Conservation (phyloP, 83 land plant genomes). For the Diphasiastrum complanatum region DNA sequence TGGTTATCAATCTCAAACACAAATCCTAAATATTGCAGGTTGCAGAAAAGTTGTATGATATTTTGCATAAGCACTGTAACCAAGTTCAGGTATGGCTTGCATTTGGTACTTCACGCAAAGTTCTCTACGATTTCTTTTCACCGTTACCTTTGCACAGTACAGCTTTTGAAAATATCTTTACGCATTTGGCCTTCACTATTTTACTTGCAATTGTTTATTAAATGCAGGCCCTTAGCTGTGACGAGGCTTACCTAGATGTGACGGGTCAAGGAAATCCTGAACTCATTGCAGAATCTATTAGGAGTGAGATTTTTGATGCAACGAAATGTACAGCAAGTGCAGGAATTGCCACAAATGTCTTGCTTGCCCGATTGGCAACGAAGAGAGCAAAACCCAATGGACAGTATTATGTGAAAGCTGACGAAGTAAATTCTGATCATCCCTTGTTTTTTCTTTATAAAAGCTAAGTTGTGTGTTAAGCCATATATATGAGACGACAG, state of each 20-base stretch:
- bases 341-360: constrained; percentile 77
- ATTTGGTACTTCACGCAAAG: no score
- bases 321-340: constrained; percentile 96
- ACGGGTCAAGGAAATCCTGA: constrained; percentile 53
- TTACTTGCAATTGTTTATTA: neutral
- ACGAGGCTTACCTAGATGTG: constrained; percentile 90
- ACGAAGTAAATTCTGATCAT: constrained; percentile 50
- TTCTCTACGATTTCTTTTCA: no score
- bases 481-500: no score
- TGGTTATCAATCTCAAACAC: no score
- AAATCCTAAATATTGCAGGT: no score
- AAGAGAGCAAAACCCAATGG: constrained; percentile 94
- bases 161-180: no score
- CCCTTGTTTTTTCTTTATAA: no score
- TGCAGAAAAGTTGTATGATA: no score
- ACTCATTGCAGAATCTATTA: constrained; percentile 48
- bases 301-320: constrained; percentile 58
- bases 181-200: neutral
- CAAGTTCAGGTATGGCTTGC: no score
- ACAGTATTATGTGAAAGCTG: constrained; percentile 54
- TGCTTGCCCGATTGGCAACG: constrained; percentile 94
- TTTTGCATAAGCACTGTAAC: no score
- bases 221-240: constrained; percentile 93
- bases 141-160: no score
- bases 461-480: no score